Evolutionary conservation across 2,329 filamentous ascomycete species (phyloP), one percentile per base, ranked within the genome.

Genomic region (Scedosporium minutisporum): DNA sequence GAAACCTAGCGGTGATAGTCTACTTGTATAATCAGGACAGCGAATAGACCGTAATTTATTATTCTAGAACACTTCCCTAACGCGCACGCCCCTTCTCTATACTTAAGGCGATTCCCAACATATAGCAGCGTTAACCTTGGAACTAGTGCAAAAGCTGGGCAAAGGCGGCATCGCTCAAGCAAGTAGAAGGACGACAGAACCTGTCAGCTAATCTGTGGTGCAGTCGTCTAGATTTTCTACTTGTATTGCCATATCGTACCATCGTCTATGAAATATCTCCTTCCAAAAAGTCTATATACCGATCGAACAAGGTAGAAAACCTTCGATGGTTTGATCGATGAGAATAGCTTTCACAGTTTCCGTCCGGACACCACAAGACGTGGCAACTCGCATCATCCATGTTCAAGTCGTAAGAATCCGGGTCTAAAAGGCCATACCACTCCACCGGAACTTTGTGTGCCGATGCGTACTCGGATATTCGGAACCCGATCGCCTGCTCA

Each of bases 351-450:
- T 46, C 59, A 18, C 59, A 61, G 1, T 21, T 10, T 25, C 18
- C 44, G 6, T 53, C 44, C 25, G 44, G 25, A 21, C 59, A 61
- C 59, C 59, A 61, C 6, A 61, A 16, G 6, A 61, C 29, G 18
- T 61, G 21, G 33, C 44, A 21, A 38, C 59, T 61, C 16, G 25
- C 44, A 29, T 18, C 44, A 23, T 61, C 59, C 44, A 27, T 51
- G 7, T 38, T 51, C 9, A 61, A 27, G 6, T 46, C 44, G 41
- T 61, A 61, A 1, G 59, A 61, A 4, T 46, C 27, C 16, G 59
- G 59, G 14, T 61, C 59, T 25, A 61, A 29, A 27, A 61, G n/a
- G 14, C 59, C 42, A 9, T 61, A 61, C 59, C 59, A 61, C 25
- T 61, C 59, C 14, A 33, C 42, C 4, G 59, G 59, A 25, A 38